phyloP scores from a whole-genome alignment of 768 basidiomycete species.

The Mycena pura region DNA sequence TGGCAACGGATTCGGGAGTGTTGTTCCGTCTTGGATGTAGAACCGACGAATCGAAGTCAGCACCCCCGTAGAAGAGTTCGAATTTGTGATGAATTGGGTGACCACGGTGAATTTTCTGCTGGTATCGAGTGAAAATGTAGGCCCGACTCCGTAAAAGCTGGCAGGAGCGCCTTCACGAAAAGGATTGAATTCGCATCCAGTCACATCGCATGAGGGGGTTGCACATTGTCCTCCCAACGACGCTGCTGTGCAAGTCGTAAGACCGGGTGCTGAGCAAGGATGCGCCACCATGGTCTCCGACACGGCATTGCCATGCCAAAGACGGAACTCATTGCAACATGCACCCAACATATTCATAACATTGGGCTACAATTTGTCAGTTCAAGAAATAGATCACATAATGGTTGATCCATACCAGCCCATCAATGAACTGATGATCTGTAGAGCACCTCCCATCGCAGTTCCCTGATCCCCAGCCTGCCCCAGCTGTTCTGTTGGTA shows the following conservation, averaged over 20 bases:
- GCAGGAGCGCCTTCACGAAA: slow-evolving; percentile 46
- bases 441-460: not conserved
- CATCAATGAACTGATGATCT: not conserved
- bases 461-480: not conserved
- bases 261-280: not conserved
- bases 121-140: slow-evolving; percentile 43
- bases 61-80: slow-evolving; percentile 43
- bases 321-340: slow-evolving; percentile 5
- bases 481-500: not conserved
- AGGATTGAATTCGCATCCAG: slow-evolving; percentile 55
- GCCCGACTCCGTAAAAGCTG: slow-evolving; percentile 45
- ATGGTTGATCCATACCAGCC: not conserved
- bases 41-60: slow-evolving; percentile 50
- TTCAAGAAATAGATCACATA: not conserved
- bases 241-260: not conserved
- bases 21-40: slow-evolving; percentile 48
- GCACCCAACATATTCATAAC: not conserved
- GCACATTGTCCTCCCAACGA: not conserved
- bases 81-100: slow-evolving; percentile 49
- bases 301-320: slow-evolving; percentile 2
- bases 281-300: slow-evolving; percentile 1
- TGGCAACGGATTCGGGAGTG: slow-evolving; percentile 45
- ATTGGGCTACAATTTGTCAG: not conserved
- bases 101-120: slow-evolving; percentile 47
- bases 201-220: slow-evolving; percentile 40